Percentiles rank a stretch among this genome's conserved stretches.
phyloP scores from a whole-genome alignment of 345 rosid species.

The Melastoma malabathricum region DNA sequence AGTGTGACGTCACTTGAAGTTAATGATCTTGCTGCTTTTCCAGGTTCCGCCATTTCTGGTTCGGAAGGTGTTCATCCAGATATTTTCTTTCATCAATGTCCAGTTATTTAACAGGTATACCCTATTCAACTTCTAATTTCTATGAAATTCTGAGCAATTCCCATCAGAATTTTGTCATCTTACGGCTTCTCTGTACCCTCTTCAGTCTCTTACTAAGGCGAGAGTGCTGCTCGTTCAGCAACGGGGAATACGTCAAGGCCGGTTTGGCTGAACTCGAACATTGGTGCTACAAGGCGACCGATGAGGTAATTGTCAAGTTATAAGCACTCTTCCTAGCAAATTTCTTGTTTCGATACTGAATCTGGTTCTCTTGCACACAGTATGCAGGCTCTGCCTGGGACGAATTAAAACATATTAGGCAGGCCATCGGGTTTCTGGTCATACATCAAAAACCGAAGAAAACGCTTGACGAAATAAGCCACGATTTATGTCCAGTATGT shows the following conservation, averaged over 20 bases:
- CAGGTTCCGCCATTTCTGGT: constrained; percentile 94
- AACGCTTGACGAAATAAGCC: constrained; percentile 79
- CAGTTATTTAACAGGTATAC: constrained; percentile 85
- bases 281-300: constrained; percentile 91
- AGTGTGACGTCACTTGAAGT: neutral
- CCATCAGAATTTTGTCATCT: neutral
- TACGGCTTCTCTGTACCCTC: neutral
- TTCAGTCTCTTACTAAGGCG: constrained; percentile 72
- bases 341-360: neutral
- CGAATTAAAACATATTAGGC: constrained; percentile 87
- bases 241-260: constrained; percentile 87
- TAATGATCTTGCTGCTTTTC: constrained; percentile 3
- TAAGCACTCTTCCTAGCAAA: constrained; percentile 6
- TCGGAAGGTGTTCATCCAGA: constrained; percentile 87
- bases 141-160: neutral
- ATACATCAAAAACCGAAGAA: constrained; percentile 94
- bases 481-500: constrained; percentile 73
- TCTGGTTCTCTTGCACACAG: constrained; percentile 17
- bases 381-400: constrained; percentile 96
- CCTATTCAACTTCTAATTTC: neutral
- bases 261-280: constrained; percentile 91
- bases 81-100: constrained; percentile 93
- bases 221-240: constrained; percentile 93
- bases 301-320: constrained; percentile 41
- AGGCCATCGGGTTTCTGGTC: constrained; percentile 92